These are phyloP conservation scores for Withania somnifera DNA, from an alignment of 305 asterid species.

Conservation along the genomic window DNA sequence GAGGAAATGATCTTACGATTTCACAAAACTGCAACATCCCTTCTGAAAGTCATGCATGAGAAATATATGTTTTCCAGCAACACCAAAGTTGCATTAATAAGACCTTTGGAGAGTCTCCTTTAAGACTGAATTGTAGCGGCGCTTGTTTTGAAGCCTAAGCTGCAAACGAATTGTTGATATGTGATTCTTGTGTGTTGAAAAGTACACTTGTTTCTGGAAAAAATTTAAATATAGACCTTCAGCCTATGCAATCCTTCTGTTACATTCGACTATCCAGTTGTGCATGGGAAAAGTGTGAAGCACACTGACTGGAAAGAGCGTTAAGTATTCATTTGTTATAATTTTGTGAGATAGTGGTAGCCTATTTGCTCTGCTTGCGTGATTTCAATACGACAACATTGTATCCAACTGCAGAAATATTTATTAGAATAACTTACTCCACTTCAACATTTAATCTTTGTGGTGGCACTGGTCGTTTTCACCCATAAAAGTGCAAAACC, in stretches of 20 bases:
- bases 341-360: neutral
- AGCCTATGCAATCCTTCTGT: neutral
- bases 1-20: conserved; percentile 77
- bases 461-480: neutral
- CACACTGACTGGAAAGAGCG: neutral
- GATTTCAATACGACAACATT: neutral
- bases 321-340: neutral
- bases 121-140: conserved; percentile 3
- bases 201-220: neutral
- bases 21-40: conserved; percentile 64
- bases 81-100: conserved; percentile 47
- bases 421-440: neutral
- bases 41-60: conserved; percentile 51
- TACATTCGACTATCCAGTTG: neutral
- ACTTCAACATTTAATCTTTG: neutral
- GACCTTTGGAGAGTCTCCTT: conserved; percentile 59
- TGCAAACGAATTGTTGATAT: neutral
- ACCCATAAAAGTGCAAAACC: neutral
- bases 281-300: neutral
- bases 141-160: neutral
- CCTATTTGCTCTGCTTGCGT: neutral
- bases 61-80: conserved; percentile 41
- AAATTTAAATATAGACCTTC: neutral
- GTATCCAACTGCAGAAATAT: neutral
- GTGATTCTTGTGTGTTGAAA: neutral